phyloP scores from a whole-genome alignment of 140 eudicot genomes.

The Bidens hawaiensis region DNA sequence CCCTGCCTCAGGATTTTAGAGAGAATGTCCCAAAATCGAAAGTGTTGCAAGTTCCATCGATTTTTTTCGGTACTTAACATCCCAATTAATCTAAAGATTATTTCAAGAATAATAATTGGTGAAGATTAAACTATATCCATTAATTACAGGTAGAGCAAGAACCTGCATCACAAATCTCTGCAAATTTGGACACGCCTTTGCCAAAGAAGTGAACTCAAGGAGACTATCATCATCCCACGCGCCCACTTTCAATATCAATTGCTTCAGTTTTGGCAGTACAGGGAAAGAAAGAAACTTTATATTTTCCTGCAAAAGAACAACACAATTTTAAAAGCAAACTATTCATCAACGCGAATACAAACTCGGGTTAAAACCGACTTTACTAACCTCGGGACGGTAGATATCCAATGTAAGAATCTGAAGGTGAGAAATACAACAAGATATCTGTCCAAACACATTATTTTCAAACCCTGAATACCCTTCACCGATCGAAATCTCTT shows the following conservation, averaged over 20 bases:
- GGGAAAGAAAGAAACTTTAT: slow-evolving; percentile 40
- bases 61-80: not conserved
- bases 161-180: slow-evolving; percentile 57
- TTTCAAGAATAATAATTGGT: not conserved
- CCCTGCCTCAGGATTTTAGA: not conserved
- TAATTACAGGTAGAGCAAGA: slow-evolving; percentile 3
- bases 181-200: slow-evolving; percentile 47
- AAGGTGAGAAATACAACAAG: slow-evolving; percentile 44
- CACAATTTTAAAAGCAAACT: not conserved
- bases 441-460: slow-evolving; percentile 51
- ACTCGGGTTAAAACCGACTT: not conserved
- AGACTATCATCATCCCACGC: slow-evolving; percentile 57
- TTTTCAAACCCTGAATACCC: slow-evolving; percentile 52
- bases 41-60: not conserved
- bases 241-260: slow-evolving; percentile 47
- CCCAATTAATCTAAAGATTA: not conserved
- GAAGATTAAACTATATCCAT: not conserved
- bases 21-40: not conserved
- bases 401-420: slow-evolving; percentile 53
- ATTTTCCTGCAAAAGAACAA: slow-evolving; percentile 32
- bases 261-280: slow-evolving; percentile 44
- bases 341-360: not conserved
- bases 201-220: slow-evolving; percentile 42
- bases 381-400: slow-evolving; percentile 47
- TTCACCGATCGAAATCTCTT: slow-evolving; percentile 45